Evolutionary conservation across 805 yeast species (phyloP).

Genomic region (Jamesozyma piceae): DNA sequence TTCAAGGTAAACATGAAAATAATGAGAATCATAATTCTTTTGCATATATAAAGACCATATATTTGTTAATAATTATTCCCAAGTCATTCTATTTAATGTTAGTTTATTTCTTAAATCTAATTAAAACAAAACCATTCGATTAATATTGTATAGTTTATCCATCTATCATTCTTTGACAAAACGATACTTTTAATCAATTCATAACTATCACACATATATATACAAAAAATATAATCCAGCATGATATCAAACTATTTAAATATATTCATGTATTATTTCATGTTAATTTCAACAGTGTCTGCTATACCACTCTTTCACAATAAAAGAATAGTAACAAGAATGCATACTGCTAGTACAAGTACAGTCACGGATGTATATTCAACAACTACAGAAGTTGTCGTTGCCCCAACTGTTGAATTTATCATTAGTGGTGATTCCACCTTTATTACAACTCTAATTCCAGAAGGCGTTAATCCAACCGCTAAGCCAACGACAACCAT

Average conservation of each 20-base stretch:
- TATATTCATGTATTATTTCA: not conserved
- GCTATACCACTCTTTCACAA: constrained; percentile 28
- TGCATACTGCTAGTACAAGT: constrained; percentile 44
- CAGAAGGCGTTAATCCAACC: constrained; percentile 29
- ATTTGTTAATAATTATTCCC: not conserved
- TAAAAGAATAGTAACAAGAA: constrained; percentile 40
- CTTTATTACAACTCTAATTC: constrained; percentile 31
- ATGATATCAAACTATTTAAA: not conserved
- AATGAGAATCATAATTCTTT: too few species aligned
- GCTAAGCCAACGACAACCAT: constrained; percentile 32
- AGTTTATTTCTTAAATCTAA: not conserved
- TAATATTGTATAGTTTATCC: not conserved
- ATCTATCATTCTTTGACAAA: too few species aligned
- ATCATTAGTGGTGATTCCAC: constrained; percentile 32
- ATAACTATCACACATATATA: too few species aligned
- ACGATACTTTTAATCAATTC: too few species aligned
- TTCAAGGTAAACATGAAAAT: too few species aligned
- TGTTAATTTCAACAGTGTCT: constrained; percentile 1
- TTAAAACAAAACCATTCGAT: not conserved
- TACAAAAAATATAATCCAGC: too few species aligned
- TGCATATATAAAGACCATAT: not conserved
- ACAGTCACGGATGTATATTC: constrained; percentile 37
- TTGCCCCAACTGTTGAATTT: constrained; percentile 36
- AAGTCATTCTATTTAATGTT: not conserved
- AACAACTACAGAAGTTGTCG: constrained; percentile 31